Percentiles rank a stretch among this genome's conserved stretches.
These are phyloP conservation scores for Teunomyces pallodes DNA, from an alignment of 805 yeast genomes.

Conservation along the genomic window DNA sequence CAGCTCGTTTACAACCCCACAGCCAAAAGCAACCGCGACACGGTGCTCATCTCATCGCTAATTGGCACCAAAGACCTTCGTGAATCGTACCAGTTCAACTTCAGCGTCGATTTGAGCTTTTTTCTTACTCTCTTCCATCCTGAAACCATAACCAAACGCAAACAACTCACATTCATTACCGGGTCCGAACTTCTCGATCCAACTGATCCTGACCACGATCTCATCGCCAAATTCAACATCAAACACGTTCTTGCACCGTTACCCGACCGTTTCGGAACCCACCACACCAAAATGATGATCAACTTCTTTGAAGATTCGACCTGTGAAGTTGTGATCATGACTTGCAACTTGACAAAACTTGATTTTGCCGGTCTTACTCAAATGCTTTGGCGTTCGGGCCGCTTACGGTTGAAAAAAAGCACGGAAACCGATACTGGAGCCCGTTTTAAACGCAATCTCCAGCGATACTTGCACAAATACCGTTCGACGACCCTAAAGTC, in stretches of 20 bases:
- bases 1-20: conserved; percentile 25
- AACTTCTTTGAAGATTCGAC: conserved; percentile 48
- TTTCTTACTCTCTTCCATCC: conserved; percentile 33
- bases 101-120: conserved; percentile 41
- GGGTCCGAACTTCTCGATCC: conserved; percentile 20
- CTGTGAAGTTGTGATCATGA: conserved; percentile 53
- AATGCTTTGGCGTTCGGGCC: conserved; percentile 64
- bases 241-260: conserved; percentile 31
- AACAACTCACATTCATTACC: conserved; percentile 28
- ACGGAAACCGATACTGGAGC: not conserved
- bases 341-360: conserved; percentile 53
- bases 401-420: conserved; percentile 12
- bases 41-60: conserved; percentile 25
- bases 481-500: conserved; percentile 20
- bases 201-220: conserved; percentile 9
- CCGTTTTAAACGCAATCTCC: conserved; percentile 46
- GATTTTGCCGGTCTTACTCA: conserved; percentile 63
- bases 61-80: conserved; percentile 31
- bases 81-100: conserved; percentile 48
- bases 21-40: conserved; percentile 22
- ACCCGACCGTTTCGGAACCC: conserved; percentile 41
- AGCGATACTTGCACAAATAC: conserved; percentile 46
- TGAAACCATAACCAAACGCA: conserved; percentile 12
- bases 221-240: conserved; percentile 20
- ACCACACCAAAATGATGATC: conserved; percentile 69